These are phyloP conservation scores for Plasmodium sp. DNA, from an alignment of 169 alveolate genomes.

Conservation along the genomic window DNA sequence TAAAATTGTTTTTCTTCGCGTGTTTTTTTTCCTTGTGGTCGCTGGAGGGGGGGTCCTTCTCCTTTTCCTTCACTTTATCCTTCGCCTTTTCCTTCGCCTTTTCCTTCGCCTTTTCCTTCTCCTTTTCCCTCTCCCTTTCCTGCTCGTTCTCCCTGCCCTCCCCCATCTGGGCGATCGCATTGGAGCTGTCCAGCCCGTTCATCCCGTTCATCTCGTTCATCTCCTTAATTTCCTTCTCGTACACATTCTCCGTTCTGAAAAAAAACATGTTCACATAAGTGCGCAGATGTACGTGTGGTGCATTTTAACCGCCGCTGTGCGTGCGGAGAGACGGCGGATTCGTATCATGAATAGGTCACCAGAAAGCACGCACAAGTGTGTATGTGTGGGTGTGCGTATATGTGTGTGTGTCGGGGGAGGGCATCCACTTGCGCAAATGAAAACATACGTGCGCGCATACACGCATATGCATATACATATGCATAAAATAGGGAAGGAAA, in stretches of 20 bases:
- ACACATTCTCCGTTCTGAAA: constrained; percentile 68
- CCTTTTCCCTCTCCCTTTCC: not conserved
- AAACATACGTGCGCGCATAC: not conserved
- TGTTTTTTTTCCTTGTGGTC: not conserved
- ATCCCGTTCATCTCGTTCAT: constrained; percentile 3
- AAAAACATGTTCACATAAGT: not conserved
- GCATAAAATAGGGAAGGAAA: not conserved
- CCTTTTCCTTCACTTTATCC: not conserved
- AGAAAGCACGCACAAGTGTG: not conserved
- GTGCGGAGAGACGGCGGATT: not conserved
- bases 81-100: not conserved
- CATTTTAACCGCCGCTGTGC: not conserved
- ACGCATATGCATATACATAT: not conserved
- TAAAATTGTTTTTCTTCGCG: constrained; percentile 31
- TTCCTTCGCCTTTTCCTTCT: not conserved
- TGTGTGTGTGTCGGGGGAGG: not conserved
- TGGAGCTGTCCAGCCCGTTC: constrained; percentile 17
- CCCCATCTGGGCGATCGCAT: not conserved
- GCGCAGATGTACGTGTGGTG: not conserved
- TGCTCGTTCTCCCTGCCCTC: not conserved
- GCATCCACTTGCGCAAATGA: not conserved
- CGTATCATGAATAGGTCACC: not conserved
- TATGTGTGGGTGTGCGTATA: too few relatives aligned
- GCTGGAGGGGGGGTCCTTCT: not conserved
- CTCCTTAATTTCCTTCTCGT: constrained; percentile 44